Base-by-base conservation (phyloP, 2,329 filamentous ascomycete genomes). In the Thelonectria rubi region DNA sequence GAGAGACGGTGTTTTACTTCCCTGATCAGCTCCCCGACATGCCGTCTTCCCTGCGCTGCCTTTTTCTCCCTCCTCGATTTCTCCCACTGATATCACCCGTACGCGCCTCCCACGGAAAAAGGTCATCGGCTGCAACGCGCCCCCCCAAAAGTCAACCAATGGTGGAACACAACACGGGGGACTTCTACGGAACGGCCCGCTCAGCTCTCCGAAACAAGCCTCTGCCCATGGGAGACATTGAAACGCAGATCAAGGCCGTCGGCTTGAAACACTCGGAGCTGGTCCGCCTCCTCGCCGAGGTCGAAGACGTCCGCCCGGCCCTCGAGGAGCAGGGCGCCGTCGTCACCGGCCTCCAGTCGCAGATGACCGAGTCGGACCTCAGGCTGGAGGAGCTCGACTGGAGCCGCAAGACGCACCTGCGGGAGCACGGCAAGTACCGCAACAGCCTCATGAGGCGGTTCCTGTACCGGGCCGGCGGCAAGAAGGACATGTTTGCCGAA, bases 401-500 rank as follows among this genome's bases (percentile, higher is more conserved):
- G 3, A 75, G 77, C 52, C 80, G 82, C 7, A 74, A 76, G 20
- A 77, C 80, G 57, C 82, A 86, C 67, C 78, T 81, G 43, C 79
- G 80, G 48, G 82, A 85, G 14, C 83, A 86, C 62, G 76, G 83
- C 55, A 80, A 78, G 55, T 84, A 85, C 69, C 81, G 82, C 56
- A 81, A 86, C 73, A 82, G 80, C 46, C 79, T 81, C 49, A 75
- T 86, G 68, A 79, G 78, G 55, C 81, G 84, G 40, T 83, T 84
- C 67, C 75, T 81, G 40, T 83, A 84, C 77, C 83, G 80, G 60
- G 75, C 84, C 10, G 76, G 79, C 5, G 81, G 84, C 26, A 80
- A 80, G 63, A 77, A 78, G 43, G 81, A 72, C 3, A 66, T 68
- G 9, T 75, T 73, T 50, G 74, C 76, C 15, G 77, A 78, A n/a